Conservation (phyloP, 2,329 filamentous ascomycete genomes). For the Colletotrichum caudatum region DNA sequence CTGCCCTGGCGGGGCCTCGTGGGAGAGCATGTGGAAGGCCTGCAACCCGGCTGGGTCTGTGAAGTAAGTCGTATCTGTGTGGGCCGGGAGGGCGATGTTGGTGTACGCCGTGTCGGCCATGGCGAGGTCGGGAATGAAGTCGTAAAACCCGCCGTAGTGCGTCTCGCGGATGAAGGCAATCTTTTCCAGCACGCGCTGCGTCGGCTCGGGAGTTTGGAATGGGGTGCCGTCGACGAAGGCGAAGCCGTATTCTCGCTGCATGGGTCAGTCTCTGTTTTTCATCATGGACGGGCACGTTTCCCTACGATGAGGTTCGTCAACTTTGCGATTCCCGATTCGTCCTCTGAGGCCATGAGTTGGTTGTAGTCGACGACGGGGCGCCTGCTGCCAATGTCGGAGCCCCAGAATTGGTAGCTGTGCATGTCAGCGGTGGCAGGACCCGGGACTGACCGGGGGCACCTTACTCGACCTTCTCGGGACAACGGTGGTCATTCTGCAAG, state of each 20-base stretch:
- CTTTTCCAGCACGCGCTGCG: constrained; percentile 78
- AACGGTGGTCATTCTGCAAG: constrained; percentile 49
- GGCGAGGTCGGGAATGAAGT: constrained; percentile 90
- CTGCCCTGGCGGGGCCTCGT: constrained; percentile 67
- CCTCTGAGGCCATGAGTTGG: constrained; percentile 66
- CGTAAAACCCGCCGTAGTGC: constrained; percentile 85
- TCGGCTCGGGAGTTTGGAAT: constrained; percentile 72
- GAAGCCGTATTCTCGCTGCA: constrained; percentile 77
- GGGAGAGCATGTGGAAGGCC: constrained; percentile 90
- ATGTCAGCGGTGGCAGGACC: constrained; percentile 8
- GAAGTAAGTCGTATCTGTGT: constrained; percentile 98
- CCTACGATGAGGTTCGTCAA: constrained; percentile 75
- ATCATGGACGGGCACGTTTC: neutral
- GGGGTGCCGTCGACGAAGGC: constrained; percentile 81
- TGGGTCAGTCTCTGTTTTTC: constrained; percentile 24
- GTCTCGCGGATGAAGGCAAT: constrained; percentile 91
- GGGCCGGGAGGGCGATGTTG: constrained; percentile 81
- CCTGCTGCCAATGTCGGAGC: constrained; percentile 51
- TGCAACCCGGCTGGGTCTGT: constrained; percentile 92
- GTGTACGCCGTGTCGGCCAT: constrained; percentile 95
- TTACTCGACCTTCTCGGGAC: constrained; percentile 51
- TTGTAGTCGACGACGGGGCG: constrained; percentile 72
- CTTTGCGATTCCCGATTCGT: constrained; percentile 66
- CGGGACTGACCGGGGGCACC: constrained; percentile 33
- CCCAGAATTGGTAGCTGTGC: constrained; percentile 47